Evolutionary conservation across 148 eudicot species (phyloP).

Genomic region (Amaranthus cruentus): DNA sequence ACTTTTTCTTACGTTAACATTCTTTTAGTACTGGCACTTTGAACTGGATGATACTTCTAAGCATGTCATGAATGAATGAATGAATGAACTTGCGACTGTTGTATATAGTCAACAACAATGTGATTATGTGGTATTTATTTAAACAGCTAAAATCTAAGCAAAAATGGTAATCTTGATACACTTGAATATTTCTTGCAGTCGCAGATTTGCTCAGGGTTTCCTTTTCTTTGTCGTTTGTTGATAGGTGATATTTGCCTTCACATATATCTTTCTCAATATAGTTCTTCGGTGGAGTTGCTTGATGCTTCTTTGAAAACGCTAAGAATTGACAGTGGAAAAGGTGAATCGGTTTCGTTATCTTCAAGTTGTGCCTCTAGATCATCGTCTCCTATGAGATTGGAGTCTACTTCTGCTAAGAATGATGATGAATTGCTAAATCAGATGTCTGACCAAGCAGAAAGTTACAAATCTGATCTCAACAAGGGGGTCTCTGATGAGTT

Average conservation of each 20-base stretch:
- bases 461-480: slow-evolving; percentile 27
- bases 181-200: no score
- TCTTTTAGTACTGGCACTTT: no score
- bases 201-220: no score
- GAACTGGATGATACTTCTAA: no score
- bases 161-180: no score
- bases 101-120: no score
- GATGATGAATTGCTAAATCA: slow-evolving; percentile 34
- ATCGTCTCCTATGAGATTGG: slow-evolving; percentile 44
- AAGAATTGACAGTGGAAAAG: slow-evolving; percentile 28
- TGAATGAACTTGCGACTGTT: no score
- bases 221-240: neutral
- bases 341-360: slow-evolving; percentile 31
- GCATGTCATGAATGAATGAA: no score
- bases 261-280: slow-evolving; percentile 70
- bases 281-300: slow-evolving; percentile 36
- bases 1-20: no score
- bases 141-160: no score
- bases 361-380: slow-evolving; percentile 33
- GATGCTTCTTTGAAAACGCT: slow-evolving; percentile 3
- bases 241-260: slow-evolving; percentile 85
- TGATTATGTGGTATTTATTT: no score
- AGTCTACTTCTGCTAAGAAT: slow-evolving; percentile 40
- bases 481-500: slow-evolving; percentile 41
- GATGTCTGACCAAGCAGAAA: slow-evolving; percentile 42